Conservation (phyloP, 108 stramenopile species). For the Fistulifera solaris region DNA sequence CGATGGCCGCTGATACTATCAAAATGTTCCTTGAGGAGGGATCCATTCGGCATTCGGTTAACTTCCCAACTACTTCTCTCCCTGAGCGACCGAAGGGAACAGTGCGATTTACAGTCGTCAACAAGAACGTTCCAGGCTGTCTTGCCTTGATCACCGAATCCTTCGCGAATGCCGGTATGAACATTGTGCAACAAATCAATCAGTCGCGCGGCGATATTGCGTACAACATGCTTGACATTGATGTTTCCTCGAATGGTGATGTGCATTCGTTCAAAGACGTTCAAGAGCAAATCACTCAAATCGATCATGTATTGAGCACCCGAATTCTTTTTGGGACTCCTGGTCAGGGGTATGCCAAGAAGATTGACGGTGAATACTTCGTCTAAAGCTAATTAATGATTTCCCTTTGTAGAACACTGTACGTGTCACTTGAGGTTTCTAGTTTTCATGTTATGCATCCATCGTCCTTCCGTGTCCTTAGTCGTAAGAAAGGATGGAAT, state of each 20-base stretch:
- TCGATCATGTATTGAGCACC: constrained; percentile 77
- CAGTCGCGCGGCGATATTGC: constrained; percentile 79
- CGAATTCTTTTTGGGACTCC: constrained; percentile 70
- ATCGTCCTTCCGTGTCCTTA: too few species aligned
- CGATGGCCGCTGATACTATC: constrained; percentile 89
- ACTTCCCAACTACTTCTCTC: constrained; percentile 78
- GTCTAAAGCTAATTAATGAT: constrained; percentile 29
- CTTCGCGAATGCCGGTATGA: constrained; percentile 61
- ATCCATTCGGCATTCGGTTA: constrained; percentile 81
- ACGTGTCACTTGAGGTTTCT: too few species aligned
- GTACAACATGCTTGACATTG: constrained; percentile 88
- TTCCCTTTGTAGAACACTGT: too few species aligned
- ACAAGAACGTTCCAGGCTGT: constrained; percentile 82
- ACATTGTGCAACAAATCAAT: constrained; percentile 90
- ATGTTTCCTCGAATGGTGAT: constrained; percentile 40
- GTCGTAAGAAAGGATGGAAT: too few species aligned
- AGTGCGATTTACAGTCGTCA: constrained; percentile 83
- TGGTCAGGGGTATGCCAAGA: constrained; percentile 84
- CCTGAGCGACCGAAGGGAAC: constrained; percentile 44
- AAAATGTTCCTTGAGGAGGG: constrained; percentile 79
- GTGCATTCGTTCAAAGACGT: constrained; percentile 67
- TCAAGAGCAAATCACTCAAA: constrained; percentile 81
- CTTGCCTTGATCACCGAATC: constrained; percentile 78
- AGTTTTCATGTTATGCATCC: too few species aligned
- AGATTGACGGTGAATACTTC: constrained; percentile 79